These are phyloP conservation scores for Acacia confusa DNA, from an alignment of 306 rosid species.

Conservation along the genomic window DNA sequence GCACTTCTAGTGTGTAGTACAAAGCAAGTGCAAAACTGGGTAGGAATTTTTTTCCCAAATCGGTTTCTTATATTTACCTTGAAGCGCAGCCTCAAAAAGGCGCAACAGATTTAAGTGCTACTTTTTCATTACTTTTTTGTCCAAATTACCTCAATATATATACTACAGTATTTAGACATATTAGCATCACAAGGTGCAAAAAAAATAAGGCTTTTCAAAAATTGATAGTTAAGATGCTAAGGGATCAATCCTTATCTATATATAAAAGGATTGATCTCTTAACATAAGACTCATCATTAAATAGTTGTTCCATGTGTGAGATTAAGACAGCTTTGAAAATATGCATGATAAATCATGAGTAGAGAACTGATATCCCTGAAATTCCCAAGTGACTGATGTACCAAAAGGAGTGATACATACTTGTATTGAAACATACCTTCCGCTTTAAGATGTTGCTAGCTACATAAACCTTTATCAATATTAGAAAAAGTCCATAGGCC, in stretches of 20 bases:
- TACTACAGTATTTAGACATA: background rate
- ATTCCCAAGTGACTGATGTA: background rate
- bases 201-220: background rate
- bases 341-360: background rate
- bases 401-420: background rate
- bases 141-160: background rate
- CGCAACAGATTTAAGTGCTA: background rate
- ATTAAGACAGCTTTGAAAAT: background rate
- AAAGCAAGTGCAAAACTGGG: background rate
- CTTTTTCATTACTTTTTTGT: background rate
- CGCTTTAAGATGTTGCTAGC: background rate
- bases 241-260: too few species aligned
- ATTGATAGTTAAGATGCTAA: background rate
- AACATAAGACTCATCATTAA: background rate
- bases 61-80: background rate
- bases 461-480: background rate
- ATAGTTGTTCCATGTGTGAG: background rate
- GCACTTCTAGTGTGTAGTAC: background rate
- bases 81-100: background rate
- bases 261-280: background rate
- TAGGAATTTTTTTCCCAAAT: background rate
- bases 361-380: background rate
- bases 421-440: background rate
- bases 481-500: background rate
- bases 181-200: background rate